Evolutionary conservation across 192 early-diverging fungal genomes (phyloP).

Genomic region (Funneliformis geosporum): DNA sequence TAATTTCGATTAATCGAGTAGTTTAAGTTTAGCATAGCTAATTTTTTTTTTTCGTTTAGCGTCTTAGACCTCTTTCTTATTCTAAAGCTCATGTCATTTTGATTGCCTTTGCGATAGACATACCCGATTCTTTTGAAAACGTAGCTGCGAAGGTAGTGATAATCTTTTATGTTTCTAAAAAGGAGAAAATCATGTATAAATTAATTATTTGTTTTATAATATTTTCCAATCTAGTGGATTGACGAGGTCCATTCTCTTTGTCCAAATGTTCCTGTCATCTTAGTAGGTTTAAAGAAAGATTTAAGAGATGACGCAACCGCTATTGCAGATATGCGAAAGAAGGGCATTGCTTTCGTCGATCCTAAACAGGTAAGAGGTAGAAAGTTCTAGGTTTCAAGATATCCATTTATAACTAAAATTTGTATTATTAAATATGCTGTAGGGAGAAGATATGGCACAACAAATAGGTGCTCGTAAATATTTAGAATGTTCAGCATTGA

Average conservation of each 20-base stretch:
- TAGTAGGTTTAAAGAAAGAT: constrained; percentile 91
- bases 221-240: constrained; percentile 66
- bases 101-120: constrained; percentile 89
- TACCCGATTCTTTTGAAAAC: constrained; percentile 81
- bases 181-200: not conserved
- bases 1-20: too few species aligned
- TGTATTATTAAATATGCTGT: not conserved
- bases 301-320: constrained; percentile 74
- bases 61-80: constrained; percentile 90
- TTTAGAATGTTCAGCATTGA: constrained; percentile 82
- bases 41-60: constrained; percentile 50
- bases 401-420: not conserved
- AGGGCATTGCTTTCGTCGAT: constrained; percentile 70
- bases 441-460: constrained; percentile 68
- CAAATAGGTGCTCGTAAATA: constrained; percentile 78
- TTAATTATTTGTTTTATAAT: not conserved
- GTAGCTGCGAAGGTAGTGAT: constrained; percentile 62
- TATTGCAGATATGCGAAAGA: constrained; percentile 68
- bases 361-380: constrained; percentile 55
- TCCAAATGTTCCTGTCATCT: constrained; percentile 76
- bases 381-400: not conserved
- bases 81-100: constrained; percentile 92
- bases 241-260: constrained; percentile 85
- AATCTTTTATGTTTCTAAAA: too few species aligned
- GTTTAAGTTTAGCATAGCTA: not conserved